Evolutionary conservation across 768 basidiomycete genomes (phyloP).

Genomic region (Lactarius quietus): DNA sequence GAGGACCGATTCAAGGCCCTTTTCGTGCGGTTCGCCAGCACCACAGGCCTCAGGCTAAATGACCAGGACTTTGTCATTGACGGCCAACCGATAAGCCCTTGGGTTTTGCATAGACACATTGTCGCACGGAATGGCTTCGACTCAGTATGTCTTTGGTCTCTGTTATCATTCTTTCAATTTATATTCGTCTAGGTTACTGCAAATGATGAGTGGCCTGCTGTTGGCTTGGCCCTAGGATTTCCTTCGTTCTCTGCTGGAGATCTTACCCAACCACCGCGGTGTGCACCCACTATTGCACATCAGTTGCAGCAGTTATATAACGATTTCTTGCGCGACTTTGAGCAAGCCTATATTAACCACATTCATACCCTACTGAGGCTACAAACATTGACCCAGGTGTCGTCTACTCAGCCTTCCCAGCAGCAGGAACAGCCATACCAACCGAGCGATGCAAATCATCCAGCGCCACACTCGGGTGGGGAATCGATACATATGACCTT

Average conservation of each 20-base stretch:
- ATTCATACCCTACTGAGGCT: background rate
- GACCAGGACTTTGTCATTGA: too few relatives aligned
- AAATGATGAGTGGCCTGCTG: slow-evolving; percentile 14
- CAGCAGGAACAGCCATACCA: background rate
- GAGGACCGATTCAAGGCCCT: too few relatives aligned
- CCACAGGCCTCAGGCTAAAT: too few relatives aligned
- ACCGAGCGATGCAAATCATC: background rate
- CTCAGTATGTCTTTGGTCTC: too few relatives aligned
- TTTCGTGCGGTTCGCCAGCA: too few relatives aligned
- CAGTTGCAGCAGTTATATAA: slow-evolving; percentile 11
- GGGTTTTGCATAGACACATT: too few relatives aligned
- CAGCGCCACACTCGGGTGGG: slow-evolving; percentile 13
- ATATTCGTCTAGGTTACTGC: slow-evolving; percentile 6
- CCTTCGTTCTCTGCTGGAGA: background rate
- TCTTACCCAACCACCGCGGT: background rate
- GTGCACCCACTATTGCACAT: slow-evolving; percentile 5
- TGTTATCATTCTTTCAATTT: too few relatives aligned
- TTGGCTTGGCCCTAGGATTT: slow-evolving; percentile 5
- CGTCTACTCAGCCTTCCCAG: slow-evolving; percentile 1
- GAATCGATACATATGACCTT: slow-evolving; percentile 12
- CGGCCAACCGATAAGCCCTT: too few relatives aligned
- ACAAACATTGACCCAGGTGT: background rate
- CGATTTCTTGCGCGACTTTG: slow-evolving; percentile 5
- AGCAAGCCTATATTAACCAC: slow-evolving; percentile 4
- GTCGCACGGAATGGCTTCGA: too few relatives aligned